Evolutionary conservation across 2,329 filamentous ascomycete species (phyloP).

Genomic region (Cladophialophora carrionii): DNA sequence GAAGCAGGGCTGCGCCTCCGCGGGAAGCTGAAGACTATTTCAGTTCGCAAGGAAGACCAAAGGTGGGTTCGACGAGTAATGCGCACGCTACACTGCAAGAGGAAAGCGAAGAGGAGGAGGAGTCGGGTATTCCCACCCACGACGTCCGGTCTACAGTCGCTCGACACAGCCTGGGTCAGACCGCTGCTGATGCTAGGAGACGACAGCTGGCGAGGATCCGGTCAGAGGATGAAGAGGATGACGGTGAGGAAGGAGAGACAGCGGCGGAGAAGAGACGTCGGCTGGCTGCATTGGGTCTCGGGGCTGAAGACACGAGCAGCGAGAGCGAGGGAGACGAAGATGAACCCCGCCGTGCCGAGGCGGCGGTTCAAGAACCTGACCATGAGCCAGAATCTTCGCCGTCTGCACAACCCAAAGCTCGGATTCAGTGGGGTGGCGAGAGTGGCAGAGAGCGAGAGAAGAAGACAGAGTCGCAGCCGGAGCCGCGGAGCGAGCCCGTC

Average conservation of each 20-base stretch:
- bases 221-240: slow-evolving; percentile 34
- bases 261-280: slow-evolving; percentile 53
- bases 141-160: slow-evolving; percentile 47
- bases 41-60: slow-evolving; percentile 20
- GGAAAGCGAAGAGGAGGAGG: slow-evolving; percentile 30
- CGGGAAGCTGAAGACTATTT: slow-evolving; percentile 29
- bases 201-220: slow-evolving; percentile 42
- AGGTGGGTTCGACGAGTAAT: slow-evolving; percentile 17
- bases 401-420: slow-evolving; percentile 39
- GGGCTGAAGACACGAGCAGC: slow-evolving; percentile 38
- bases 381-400: slow-evolving; percentile 10
- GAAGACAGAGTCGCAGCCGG: background rate
- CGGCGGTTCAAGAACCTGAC: slow-evolving; percentile 34
- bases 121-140: slow-evolving; percentile 39
- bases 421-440: slow-evolving; percentile 50
- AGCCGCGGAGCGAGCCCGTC: slow-evolving; percentile 10
- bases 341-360: slow-evolving; percentile 30
- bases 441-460: slow-evolving; percentile 41
- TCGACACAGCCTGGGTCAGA: slow-evolving; percentile 42
- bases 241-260: slow-evolving; percentile 48
- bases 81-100: slow-evolving; percentile 21
- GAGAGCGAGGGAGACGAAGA: slow-evolving; percentile 39
- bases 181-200: slow-evolving; percentile 46
- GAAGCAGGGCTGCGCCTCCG: slow-evolving; percentile 7
- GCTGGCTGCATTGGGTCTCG: slow-evolving; percentile 48